Evolutionary conservation across 2,329 filamentous ascomycete genomes (phyloP), one percentile per base, ranked within the genome.

Genomic region (Botryosphaeria dothidea): DNA sequence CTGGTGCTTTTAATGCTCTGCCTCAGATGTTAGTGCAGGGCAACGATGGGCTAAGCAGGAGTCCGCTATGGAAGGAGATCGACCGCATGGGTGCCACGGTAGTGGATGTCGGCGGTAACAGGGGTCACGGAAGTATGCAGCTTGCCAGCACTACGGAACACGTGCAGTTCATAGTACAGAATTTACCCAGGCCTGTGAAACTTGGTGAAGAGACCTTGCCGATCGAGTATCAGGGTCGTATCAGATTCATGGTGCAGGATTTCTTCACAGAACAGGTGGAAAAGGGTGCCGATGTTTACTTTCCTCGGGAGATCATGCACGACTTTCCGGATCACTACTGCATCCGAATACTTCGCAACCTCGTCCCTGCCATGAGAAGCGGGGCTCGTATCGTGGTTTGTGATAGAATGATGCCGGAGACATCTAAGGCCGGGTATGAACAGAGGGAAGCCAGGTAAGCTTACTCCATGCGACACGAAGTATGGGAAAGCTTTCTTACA

Each of bases 301-400:
- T 84, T 68, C 83, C 88, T 73, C 83, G 85, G 57, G 84, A 83
- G 80, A 87, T 89, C 67, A 74, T 89, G 8, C 86, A 89, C 71
- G 86, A 88, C 75, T 86, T 86, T 76, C 83, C 85, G 0, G 85
- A 85, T 15, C 80, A 80, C 58, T 74, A 78, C 64, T 72, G 68
- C 54, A 41, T 75, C 2, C 65, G 71, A 43, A 75, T 79, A 41
- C 65, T 79, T 21, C 67, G 70, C n/a, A 68, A 68, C 0, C 69
- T 79, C 6, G 68, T 75, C 8, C 72, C 85, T 1, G 81, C 85
- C 38, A 73, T 88, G 31, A 48, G 48, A 38, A 8, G 19, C 7
- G 38, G 57, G 5, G 57, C 25, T 11, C 45, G 57, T 2, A 19
- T 61, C 36, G 58, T 65, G 8, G 25, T 65, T 17, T 31, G 65